Conservation (phyloP, 2,329 filamentous ascomycete species). For the Phialocephala subalpina region DNA sequence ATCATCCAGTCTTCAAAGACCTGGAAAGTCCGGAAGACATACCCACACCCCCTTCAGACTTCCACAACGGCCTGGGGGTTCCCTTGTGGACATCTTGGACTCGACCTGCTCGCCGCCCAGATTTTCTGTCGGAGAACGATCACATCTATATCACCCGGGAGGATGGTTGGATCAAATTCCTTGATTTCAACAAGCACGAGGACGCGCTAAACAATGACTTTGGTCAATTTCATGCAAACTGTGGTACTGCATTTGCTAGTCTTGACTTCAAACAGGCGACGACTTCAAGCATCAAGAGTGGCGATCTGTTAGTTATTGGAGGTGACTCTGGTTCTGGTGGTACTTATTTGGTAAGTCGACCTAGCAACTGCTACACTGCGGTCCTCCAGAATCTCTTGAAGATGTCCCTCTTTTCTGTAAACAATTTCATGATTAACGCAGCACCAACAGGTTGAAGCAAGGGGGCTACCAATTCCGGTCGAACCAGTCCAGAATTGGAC, state of each 20-base stretch:
- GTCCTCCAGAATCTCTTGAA: neutral
- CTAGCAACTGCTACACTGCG: neutral
- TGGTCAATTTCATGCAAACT: conserved; percentile 74
- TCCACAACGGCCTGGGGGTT: conserved; percentile 54
- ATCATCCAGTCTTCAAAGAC: conserved; percentile 56
- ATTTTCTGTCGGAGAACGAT: conserved; percentile 72
- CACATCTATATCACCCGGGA: conserved; percentile 87
- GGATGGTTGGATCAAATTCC: conserved; percentile 80
- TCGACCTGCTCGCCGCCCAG: conserved; percentile 70
- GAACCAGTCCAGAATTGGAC: conserved; percentile 72
- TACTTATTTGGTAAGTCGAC: conserved; percentile 59
- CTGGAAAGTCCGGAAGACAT: conserved; percentile 52
- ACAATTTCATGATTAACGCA: conserved; percentile 11
- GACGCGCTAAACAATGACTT: conserved; percentile 64
- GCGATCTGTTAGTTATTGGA: conserved; percentile 53
- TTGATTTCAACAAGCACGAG: conserved; percentile 68
- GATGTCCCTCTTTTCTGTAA: neutral
- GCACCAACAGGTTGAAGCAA: conserved; percentile 58
- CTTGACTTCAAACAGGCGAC: conserved; percentile 57
- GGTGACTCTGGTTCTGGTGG: conserved; percentile 79
- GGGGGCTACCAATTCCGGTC: conserved; percentile 60
- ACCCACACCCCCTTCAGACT: conserved; percentile 46
- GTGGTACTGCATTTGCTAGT: conserved; percentile 83
- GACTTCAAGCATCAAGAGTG: conserved; percentile 51
- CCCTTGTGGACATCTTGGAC: conserved; percentile 88